Conservation (phyloP, 441 rosid species). For the Hura crepitans region DNA sequence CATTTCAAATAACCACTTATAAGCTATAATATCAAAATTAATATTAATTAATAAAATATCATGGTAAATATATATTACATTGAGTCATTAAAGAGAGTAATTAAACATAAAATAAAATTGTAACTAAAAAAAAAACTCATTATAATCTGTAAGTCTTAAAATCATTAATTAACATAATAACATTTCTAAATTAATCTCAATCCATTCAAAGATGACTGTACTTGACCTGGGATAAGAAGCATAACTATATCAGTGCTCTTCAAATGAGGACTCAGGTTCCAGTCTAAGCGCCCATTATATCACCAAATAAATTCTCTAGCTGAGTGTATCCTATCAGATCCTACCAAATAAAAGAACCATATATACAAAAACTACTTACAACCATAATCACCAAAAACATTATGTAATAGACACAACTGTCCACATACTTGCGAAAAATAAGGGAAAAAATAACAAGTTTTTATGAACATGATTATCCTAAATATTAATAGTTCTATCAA, state of each 20-base stretch:
- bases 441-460: background rate
- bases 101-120: too few relatives aligned
- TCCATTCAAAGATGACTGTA: slow-evolving; percentile 22
- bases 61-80: too few relatives aligned
- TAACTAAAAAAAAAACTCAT: too few relatives aligned
- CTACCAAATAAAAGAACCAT: too few relatives aligned
- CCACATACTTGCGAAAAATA: background rate
- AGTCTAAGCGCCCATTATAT: slow-evolving; percentile 92
- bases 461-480: slow-evolving; percentile 62
- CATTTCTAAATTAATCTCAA: background rate
- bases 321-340: slow-evolving; percentile 56
- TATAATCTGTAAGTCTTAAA: background rate
- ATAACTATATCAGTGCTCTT: slow-evolving; percentile 63
- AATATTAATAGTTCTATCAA: slow-evolving; percentile 73
- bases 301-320: slow-evolving; percentile 98
- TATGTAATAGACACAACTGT: background rate
- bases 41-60: too few relatives aligned
- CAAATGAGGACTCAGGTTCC: slow-evolving; percentile 65
- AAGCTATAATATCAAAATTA: too few relatives aligned
- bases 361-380: slow-evolving; percentile 4
- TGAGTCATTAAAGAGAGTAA: too few relatives aligned
- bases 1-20: too few relatives aligned
- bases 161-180: background rate
- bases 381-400: background rate
- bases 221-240: slow-evolving; percentile 89